Conservation (phyloP, 768 basidiomycete species). For the Kondoa subrosea region DNA sequence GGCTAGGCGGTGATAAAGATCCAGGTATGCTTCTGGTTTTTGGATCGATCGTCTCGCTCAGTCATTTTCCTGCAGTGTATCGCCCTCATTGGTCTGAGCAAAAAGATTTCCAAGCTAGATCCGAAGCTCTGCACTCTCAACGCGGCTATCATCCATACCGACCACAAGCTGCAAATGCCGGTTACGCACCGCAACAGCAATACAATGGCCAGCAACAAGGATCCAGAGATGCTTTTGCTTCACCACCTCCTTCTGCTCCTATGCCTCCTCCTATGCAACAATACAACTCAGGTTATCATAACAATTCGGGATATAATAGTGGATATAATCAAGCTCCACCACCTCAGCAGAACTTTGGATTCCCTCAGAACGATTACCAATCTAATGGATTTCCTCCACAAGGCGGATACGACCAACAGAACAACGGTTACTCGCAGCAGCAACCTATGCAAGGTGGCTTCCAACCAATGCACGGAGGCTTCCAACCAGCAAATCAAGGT, state of each 20-base stretch:
- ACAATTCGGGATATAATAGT: background rate
- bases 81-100: conserved; percentile 5
- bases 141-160: background rate
- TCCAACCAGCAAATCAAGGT: background rate
- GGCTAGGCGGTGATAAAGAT: background rate
- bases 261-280: background rate
- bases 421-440: background rate
- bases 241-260: background rate
- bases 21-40: no score
- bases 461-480: background rate
- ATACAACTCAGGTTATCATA: background rate
- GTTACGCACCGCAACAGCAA: background rate
- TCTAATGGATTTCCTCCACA: background rate
- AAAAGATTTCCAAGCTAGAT: background rate
- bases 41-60: no score
- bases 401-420: background rate
- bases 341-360: no score
- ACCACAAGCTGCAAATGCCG: background rate
- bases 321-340: no score
- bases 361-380: no score
- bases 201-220: background rate
- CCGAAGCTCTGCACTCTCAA: background rate
- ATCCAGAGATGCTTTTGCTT: background rate
- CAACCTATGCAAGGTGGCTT: background rate
- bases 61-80: background rate